A percentile compares a stretch with the other conserved stretches of the same genome.
These are phyloP conservation scores for Meyerozyma athensensis DNA, from an alignment of 1,139 yeast species.

Conservation along the genomic window DNA sequence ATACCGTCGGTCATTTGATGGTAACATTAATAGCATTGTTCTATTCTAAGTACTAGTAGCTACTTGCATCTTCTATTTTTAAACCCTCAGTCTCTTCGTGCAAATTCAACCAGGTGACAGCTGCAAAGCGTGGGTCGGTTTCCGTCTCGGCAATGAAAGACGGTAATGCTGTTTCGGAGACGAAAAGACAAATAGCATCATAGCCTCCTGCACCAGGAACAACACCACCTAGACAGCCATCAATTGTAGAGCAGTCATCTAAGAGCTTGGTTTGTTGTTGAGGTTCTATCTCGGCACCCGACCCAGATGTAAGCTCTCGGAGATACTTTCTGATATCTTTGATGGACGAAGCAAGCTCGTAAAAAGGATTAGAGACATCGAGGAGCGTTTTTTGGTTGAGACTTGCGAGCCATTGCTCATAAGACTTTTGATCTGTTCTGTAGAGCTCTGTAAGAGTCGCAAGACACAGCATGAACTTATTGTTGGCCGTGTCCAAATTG, in stretches of 20 bases:
- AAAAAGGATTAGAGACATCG: neutral
- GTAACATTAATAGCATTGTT: no score
- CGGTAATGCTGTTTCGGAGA: slow-evolving; percentile 42
- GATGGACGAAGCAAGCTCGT: slow-evolving; percentile 16
- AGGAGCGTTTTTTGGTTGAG: slow-evolving; percentile 5
- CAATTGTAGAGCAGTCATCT: slow-evolving; percentile 50
- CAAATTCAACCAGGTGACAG: slow-evolving; percentile 62
- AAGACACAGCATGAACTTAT: slow-evolving; percentile 48
- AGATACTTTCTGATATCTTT: slow-evolving; percentile 49
- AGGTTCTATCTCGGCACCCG: slow-evolving; percentile 92
- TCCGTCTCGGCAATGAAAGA: slow-evolving; percentile 31
- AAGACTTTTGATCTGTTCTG: slow-evolving; percentile 17
- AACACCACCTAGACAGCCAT: slow-evolving; percentile 88
- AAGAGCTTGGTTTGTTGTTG: slow-evolving; percentile 63
- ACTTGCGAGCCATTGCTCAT: slow-evolving; percentile 11
- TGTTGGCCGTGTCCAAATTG: slow-evolving; percentile 55
- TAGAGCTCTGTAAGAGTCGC: slow-evolving; percentile 31
- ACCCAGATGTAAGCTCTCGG: slow-evolving; percentile 51
- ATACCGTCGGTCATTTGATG: no score
- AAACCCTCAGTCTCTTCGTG: slow-evolving; percentile 58
- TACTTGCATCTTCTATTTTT: slow-evolving; percentile 22
- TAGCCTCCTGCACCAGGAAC: slow-evolving; percentile 99
- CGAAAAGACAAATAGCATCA: slow-evolving; percentile 81
- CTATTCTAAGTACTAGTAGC: neutral
- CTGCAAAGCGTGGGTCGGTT: slow-evolving; percentile 23